Evolutionary conservation across 108 stramenopile species (phyloP), one percentile per base, ranked within the genome.

Genomic region (Skeletonema grethae): DNA sequence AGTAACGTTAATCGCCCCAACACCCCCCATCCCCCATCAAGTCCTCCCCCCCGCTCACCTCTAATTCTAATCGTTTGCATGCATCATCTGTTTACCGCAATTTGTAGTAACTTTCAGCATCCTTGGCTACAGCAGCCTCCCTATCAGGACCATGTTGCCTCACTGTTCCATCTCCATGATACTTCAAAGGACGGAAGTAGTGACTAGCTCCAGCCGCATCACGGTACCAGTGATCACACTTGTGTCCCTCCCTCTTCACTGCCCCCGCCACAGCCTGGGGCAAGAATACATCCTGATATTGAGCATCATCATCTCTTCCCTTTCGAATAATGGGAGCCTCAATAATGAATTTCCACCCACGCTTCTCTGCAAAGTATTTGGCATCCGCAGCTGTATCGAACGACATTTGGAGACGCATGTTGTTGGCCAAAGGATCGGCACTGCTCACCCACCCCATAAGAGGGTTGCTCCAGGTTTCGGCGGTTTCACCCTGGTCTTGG

Each of bases 371-470:
- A 84, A 98, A 98, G 65, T 86, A 87, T 29, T 91, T 90, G 22
- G 98, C 98, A 53, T 96, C 88, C 69, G 85, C 84, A n/a, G 92
- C 90, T 16, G 88, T 94, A 58, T 84, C 78, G 70, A 98, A 98
- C 48, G 62, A 65, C 82, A 94, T 75, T 32, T 87, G 91, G 55
- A 81, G 79, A 12, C 85, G 65, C 61, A 80, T 75, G 55, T 85
- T 92, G 62, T 82, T 92, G 32, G 90, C 85, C 73, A 98, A 80
- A 58, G 98, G 95, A 80, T 99, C 98, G 34, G 89, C 89, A 16
- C 88, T 87, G 57, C 85, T 86, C 35, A 88, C 93, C 96, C 97
- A 99, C 28, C 96, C 96, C 98, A 98, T 98, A 67, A 99, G 90
- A 20, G 96, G 90, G 77, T 99, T 99, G 39, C 76, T 82, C 90